Base-by-base conservation (phyloP, 352 stramenopile species). In the Hyaloperonospora brassicae region DNA sequence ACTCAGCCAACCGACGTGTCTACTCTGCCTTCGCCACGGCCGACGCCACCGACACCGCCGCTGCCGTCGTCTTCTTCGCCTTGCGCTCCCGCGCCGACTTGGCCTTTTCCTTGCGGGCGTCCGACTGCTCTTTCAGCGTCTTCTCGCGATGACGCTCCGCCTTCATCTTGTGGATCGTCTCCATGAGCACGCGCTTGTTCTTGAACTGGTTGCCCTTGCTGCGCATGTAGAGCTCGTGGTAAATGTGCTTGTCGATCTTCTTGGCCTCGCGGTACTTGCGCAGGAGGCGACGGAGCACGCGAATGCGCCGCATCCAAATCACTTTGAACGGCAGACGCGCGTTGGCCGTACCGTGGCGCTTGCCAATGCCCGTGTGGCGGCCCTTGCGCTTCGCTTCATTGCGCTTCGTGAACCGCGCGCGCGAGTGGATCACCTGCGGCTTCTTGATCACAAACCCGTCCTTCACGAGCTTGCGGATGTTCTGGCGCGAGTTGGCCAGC, bases 191-290 rank as follows among this genome's bases (percentile, higher is more conserved):
- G 77, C 95, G 87, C 93, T 99, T 99, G 86, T 98, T 99, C 92
- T 99, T 99, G 91, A 99, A 99, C 88, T 98, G 96, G 89, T 99
- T 99, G 98, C 97, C 97, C 95, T 98, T 98, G 75, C 79, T 87
- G 64, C 92, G 86, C 85, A 98, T 97, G 90, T 99, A 99, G 59
- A 99, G 88, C 61, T 98, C 95, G 84, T 99, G 96, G 91, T 99
- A 99, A 64, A 99, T 97, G 93, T 99, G 96, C 82, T 98, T 88
- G 66, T 97, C 99, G 99, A n/a, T n/a, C n/a, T n/a, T n/a, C n/a
- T n/a, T n/a, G n/a, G n/a, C n/a, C n/a, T n/a, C n/a, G n/a, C n/a
- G n/a, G n/a, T n/a, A n/a, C n/a, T n/a, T n/a, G n/a, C n/a, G n/a
- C n/a, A n/a, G n/a, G n/a, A n/a, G n/a, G n/a, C n/a, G n/a, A n/a